Percentiles rank a stretch among this genome's conserved stretches.
These are phyloP conservation scores for Delitschia confertaspora DNA, from an alignment of 495 filamentous ascomycete genomes.

Conservation along the genomic window DNA sequence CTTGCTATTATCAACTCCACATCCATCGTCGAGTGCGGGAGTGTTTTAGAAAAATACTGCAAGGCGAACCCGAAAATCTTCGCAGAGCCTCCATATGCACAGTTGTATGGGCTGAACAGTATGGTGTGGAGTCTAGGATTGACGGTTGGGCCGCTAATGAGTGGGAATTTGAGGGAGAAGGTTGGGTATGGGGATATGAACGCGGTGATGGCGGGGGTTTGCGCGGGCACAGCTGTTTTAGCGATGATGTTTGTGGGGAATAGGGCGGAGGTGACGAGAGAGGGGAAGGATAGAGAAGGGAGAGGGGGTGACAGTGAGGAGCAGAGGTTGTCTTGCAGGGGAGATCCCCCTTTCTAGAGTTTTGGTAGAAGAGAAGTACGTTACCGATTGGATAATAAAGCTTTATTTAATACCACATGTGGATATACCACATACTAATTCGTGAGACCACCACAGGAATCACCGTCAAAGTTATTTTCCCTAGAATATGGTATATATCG, in stretches of 20 bases:
- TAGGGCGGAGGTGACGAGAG: slow-evolving; percentile 30
- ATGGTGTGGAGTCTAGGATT: slow-evolving; percentile 46
- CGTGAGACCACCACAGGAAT: too few relatives aligned
- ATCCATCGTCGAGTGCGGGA: slow-evolving; percentile 31
- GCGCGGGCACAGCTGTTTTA: slow-evolving; percentile 38
- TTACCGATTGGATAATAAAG: too few relatives aligned
- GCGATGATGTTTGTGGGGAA: slow-evolving; percentile 43
- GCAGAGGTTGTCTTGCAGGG: too few relatives aligned
- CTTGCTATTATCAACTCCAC: slow-evolving; percentile 43
- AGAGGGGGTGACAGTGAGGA: not conserved
- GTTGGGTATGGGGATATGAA: slow-evolving; percentile 55
- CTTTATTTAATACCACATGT: too few relatives aligned
- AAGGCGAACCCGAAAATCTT: slow-evolving; percentile 38
- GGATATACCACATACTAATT: too few relatives aligned
- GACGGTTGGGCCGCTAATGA: slow-evolving; percentile 43
- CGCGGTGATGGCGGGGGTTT: slow-evolving; percentile 41
- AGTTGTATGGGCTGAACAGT: slow-evolving; percentile 49
- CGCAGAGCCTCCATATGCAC: slow-evolving; percentile 47
- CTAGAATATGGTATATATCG: too few relatives aligned
- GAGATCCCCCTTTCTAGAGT: too few relatives aligned
- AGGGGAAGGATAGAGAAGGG: not conserved
- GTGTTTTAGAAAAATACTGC: slow-evolving; percentile 36
- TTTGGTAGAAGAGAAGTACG: too few relatives aligned
- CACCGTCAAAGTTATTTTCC: too few relatives aligned
- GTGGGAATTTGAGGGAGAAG: slow-evolving; percentile 40